These are phyloP conservation scores for Penicillium sp. DNA, from an alignment of 2,329 filamentous ascomycete species.

Conservation along the genomic window DNA sequence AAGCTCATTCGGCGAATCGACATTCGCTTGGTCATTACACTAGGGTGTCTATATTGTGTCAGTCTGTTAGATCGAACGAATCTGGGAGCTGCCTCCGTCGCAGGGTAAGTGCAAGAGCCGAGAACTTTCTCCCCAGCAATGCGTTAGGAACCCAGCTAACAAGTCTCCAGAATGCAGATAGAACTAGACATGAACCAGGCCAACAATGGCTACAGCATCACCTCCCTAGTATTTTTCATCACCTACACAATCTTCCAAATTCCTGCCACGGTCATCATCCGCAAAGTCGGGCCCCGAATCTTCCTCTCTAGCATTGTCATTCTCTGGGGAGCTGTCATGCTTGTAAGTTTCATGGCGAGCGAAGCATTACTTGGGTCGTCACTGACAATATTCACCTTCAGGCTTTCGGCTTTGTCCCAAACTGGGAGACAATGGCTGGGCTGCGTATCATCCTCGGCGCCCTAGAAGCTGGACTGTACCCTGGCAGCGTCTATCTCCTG, in stretches of 20 bases:
- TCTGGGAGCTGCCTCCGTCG: conserved; percentile 8
- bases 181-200: conserved; percentile 16
- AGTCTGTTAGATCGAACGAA: conserved; percentile 7
- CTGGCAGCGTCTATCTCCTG: conserved; percentile 29
- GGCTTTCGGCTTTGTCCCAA: neutral
- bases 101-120: conserved; percentile 1
- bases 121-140: neutral
- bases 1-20: conserved; percentile 9
- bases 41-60: conserved; percentile 7
- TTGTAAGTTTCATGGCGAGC: conserved; percentile 4
- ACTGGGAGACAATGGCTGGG: neutral
- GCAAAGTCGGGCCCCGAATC: conserved; percentile 54
- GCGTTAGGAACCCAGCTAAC: neutral
- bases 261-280: conserved; percentile 64
- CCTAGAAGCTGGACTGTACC: conserved; percentile 13
- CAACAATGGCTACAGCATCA: conserved; percentile 23
- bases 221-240: conserved; percentile 60
- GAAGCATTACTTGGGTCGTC: neutral
- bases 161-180: conserved; percentile 12
- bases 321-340: conserved; percentile 12
- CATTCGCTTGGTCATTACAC: conserved; percentile 2
- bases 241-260: conserved; percentile 69
- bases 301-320: conserved; percentile 29
- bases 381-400: neutral
- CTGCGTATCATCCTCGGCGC: conserved; percentile 12